These are phyloP conservation scores for Neurospora tetraspora DNA, from an alignment of 495 filamentous ascomycete genomes.

Conservation along the genomic window DNA sequence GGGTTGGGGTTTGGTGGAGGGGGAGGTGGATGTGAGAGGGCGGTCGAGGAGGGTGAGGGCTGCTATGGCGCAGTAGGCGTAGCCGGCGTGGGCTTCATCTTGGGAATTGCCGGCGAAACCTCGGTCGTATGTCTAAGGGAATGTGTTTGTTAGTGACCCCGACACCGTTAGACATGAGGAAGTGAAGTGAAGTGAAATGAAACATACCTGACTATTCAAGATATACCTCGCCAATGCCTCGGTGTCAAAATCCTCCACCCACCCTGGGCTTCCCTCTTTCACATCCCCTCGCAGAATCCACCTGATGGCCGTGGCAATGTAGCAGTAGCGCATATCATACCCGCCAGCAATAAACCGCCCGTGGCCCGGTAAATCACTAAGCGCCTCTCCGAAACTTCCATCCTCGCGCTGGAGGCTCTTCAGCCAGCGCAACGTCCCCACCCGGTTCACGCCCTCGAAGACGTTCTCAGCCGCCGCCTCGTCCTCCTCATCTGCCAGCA, in stretches of 20 bases:
- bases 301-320: conserved; percentile 67
- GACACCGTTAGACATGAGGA: neutral
- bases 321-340: conserved; percentile 78
- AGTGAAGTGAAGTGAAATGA: neutral
- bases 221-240: conserved; percentile 61
- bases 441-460: conserved; percentile 50
- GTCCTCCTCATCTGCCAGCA: conserved; percentile 65
- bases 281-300: conserved; percentile 63
- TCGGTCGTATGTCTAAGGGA: conserved; percentile 73
- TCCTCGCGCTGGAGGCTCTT: conserved; percentile 66
- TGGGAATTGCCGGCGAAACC: conserved; percentile 73
- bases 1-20: conserved; percentile 17
- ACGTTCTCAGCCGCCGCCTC: conserved; percentile 13
- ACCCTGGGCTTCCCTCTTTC: conserved; percentile 41
- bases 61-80: conserved; percentile 74
- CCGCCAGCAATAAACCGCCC: conserved; percentile 59
- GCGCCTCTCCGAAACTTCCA: conserved; percentile 83
- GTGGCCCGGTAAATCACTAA: conserved; percentile 37
- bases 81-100: conserved; percentile 86
- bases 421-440: conserved; percentile 62
- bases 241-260: conserved; percentile 64
- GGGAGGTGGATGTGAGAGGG: conserved; percentile 20
- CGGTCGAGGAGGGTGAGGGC: conserved; percentile 62
- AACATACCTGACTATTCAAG: conserved; percentile 33
- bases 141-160: neutral